These are phyloP conservation scores for Serpula lacrymans DNA, from an alignment of 768 basidiomycete genomes.

Conservation along the genomic window DNA sequence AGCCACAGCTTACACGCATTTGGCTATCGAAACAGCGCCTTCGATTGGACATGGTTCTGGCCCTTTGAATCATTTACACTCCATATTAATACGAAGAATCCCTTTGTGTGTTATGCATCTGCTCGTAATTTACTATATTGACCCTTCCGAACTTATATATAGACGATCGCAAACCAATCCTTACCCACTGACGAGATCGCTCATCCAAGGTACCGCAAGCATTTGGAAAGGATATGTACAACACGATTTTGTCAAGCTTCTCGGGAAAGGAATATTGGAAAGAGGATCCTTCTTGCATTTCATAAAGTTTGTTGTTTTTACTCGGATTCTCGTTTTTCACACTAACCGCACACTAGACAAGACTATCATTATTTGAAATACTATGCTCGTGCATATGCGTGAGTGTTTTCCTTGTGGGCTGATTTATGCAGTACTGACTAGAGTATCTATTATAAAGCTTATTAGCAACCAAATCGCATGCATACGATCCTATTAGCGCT, in stretches of 20 bases:
- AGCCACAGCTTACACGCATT: slow-evolving; percentile 72
- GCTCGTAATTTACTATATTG: neutral
- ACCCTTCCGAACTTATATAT: neutral
- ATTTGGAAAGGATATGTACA: slow-evolving; percentile 75
- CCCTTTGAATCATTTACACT: slow-evolving; percentile 84
- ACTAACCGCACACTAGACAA: slow-evolving; percentile 45
- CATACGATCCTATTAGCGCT: slow-evolving; percentile 57
- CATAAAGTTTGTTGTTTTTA: slow-evolving; percentile 46
- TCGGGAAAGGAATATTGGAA: slow-evolving; percentile 70
- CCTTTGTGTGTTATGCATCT: slow-evolving; percentile 46
- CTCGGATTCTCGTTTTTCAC: neutral
- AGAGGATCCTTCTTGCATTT: slow-evolving; percentile 75
- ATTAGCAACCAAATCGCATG: slow-evolving; percentile 72
- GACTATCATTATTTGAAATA: slow-evolving; percentile 82
- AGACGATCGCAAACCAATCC: slow-evolving; percentile 61
- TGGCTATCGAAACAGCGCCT: slow-evolving; percentile 67
- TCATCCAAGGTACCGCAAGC: slow-evolving; percentile 53
- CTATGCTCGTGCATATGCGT: slow-evolving; percentile 82
- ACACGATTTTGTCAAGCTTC: slow-evolving; percentile 78
- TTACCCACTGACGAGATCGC: slow-evolving; percentile 62
- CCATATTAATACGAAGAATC: slow-evolving; percentile 44
- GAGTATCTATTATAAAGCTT: slow-evolving; percentile 39
- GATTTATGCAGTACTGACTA: neutral
- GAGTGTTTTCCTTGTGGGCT: slow-evolving; percentile 12
- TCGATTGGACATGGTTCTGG: slow-evolving; percentile 74